Conservation (phyloP, 129 eudicot genomes). For the Lactuca saligna region DNA sequence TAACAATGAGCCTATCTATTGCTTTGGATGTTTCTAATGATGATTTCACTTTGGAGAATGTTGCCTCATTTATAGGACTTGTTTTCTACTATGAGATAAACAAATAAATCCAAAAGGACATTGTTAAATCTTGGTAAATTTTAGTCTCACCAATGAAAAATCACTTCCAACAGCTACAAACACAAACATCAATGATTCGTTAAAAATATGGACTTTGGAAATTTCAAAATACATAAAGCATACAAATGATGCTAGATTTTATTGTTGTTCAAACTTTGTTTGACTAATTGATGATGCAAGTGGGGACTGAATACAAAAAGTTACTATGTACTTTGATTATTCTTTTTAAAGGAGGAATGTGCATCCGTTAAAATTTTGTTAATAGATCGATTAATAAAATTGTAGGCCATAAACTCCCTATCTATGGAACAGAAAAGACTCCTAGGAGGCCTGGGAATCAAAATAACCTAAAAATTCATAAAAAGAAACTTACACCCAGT, state of each 20-base stretch:
- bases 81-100: neutral
- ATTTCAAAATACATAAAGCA: neutral
- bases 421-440: no score
- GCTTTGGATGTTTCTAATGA: conserved; percentile 1
- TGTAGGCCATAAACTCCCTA: no score
- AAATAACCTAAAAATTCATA: no score
- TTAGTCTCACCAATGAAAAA: conserved; percentile 12
- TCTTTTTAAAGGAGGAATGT: no score
- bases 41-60: neutral
- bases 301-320: neutral
- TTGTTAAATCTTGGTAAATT: neutral
- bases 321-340: no score
- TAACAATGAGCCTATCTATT: neutral
- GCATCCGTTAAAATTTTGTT: no score
- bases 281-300: neutral
- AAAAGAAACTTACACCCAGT: no score
- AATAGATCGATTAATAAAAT: no score
- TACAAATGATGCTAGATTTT: neutral
- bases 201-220: neutral
- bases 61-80: conserved; percentile 12
- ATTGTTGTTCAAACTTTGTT: conserved; percentile 14
- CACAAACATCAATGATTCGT: neutral
- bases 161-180: neutral
- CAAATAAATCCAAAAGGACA: conserved; percentile 7
- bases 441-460: no score